Evolutionary conservation across 805 yeast genomes (phyloP).

Genomic region (Lipomyces japonicus): DNA sequence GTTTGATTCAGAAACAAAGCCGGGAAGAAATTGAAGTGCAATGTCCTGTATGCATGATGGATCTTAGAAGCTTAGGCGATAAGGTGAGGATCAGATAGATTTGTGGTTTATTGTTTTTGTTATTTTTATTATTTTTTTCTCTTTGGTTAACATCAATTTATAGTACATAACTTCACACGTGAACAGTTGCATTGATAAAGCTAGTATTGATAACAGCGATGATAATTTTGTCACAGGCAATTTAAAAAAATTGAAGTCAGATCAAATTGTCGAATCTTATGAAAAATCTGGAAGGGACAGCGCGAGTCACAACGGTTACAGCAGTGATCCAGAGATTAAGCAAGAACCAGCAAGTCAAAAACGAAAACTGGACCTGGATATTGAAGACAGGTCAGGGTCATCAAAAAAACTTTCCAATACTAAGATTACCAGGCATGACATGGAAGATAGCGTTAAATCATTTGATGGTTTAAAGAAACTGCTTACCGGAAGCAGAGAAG

Average conservation of each 20-base stretch:
- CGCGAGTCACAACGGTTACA: not conserved
- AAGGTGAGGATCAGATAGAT: slow-evolving; percentile 1
- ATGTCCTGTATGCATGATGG: not conserved
- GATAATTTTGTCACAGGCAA: not conserved
- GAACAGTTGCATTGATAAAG: slow-evolving; percentile 2
- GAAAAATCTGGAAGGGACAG: not conserved
- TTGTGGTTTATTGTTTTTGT: not conserved
- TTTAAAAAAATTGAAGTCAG: not conserved
- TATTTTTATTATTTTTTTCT: not conserved
- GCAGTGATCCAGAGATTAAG: not conserved
- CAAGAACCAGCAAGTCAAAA: slow-evolving; percentile 2
- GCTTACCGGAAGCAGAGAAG: slow-evolving; percentile 1
- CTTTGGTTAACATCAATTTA: not conserved
- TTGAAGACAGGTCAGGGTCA: not conserved
- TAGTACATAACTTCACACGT: slow-evolving; percentile 2
- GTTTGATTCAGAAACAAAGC: not conserved
- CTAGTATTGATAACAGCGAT: not conserved
- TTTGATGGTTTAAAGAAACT: not conserved
- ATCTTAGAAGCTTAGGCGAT: not conserved
- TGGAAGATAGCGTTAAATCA: not conserved
- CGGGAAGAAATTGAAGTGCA: not conserved
- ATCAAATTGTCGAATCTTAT: not conserved
- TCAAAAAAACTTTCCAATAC: not conserved
- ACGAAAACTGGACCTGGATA: not conserved
- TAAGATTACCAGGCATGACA: not conserved